A percentile compares a stretch with the other conserved stretches of the same genome.
These are phyloP conservation scores for Euptelea pleiosperma DNA, from an alignment of 164 flowering plant genomes.

Conservation along the genomic window DNA sequence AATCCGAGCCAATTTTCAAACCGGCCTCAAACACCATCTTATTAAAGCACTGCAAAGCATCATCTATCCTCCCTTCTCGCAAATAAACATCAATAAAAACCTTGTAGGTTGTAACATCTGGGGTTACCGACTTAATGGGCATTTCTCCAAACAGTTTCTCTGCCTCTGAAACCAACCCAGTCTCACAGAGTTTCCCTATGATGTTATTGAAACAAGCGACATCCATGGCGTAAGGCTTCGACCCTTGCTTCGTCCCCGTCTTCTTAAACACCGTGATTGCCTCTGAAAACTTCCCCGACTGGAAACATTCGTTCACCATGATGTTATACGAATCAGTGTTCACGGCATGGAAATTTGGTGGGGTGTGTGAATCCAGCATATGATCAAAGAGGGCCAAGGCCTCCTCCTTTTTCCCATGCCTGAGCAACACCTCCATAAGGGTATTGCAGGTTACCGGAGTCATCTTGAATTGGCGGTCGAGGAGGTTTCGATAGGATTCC, in stretches of 20 bases:
- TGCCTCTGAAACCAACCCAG: slow-evolving; percentile 60
- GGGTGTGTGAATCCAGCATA: slow-evolving; percentile 70
- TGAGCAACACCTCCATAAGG: slow-evolving; percentile 62
- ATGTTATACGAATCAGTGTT: slow-evolving; percentile 63
- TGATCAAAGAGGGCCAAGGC: slow-evolving; percentile 59
- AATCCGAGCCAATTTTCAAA: slow-evolving; percentile 48
- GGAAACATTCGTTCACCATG: slow-evolving; percentile 75
- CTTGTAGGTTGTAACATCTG: slow-evolving; percentile 49
- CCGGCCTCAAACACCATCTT: slow-evolving; percentile 50
- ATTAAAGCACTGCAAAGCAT: slow-evolving; percentile 43
- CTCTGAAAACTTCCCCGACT: slow-evolving; percentile 44
- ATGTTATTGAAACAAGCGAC: slow-evolving; percentile 66
- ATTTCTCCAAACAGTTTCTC: slow-evolving; percentile 52
- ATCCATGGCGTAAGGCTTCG: slow-evolving; percentile 66
- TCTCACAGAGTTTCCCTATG: slow-evolving; percentile 54
- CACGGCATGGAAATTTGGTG: slow-evolving; percentile 62
- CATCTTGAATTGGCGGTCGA: slow-evolving; percentile 59
- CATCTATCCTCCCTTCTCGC: slow-evolving; percentile 48
- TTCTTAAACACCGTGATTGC: slow-evolving; percentile 55
- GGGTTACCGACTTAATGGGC: slow-evolving; percentile 38
- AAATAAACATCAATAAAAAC: slow-evolving; percentile 59
- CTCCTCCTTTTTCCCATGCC: slow-evolving; percentile 48
- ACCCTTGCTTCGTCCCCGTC: slow-evolving; percentile 34
- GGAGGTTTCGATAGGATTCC: slow-evolving; percentile 52
- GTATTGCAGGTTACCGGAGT: slow-evolving; percentile 70